Evolutionary conservation across 768 basidiomycete species (phyloP).

Genomic region (Leucosporidium scottii): DNA sequence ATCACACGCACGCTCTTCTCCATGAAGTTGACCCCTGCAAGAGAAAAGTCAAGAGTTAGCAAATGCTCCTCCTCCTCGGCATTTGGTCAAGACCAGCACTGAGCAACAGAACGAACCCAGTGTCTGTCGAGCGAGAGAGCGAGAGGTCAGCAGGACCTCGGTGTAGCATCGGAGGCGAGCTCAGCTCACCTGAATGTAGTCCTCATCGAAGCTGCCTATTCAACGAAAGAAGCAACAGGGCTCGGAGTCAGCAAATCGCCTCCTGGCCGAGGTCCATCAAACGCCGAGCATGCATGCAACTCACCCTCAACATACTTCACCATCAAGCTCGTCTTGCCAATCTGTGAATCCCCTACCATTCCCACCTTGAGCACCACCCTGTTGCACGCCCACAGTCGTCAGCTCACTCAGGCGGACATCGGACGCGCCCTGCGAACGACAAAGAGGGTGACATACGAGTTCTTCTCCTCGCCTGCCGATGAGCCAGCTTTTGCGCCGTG

Average conservation of each 20-base stretch:
- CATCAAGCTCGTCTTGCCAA: slow-evolving; percentile 98
- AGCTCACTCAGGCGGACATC: not conserved
- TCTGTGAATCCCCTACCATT: slow-evolving; percentile 99
- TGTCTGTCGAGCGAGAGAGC: slow-evolving; percentile 81
- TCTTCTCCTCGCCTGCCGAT: slow-evolving; percentile 2
- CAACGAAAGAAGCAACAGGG: not conserved
- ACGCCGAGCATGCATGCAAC: slow-evolving; percentile 34
- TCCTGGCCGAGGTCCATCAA: not conserved
- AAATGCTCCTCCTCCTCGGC: slow-evolving; percentile 4
- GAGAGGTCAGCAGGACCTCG: not conserved
- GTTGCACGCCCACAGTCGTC: not conserved
- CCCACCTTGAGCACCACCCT: slow-evolving; percentile 58
- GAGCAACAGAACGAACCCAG: slow-evolving; percentile 48
- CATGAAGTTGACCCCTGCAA: slow-evolving; percentile 93
- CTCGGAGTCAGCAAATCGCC: not conserved
- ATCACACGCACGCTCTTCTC: slow-evolving; percentile 64
- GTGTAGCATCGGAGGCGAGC: not conserved
- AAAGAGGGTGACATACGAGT: not conserved
- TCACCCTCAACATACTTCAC: slow-evolving; percentile 99
- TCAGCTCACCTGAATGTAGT: slow-evolving; percentile 60
- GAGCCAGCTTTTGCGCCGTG: not conserved
- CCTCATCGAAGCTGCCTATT: not conserved
- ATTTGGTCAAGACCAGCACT: not conserved
- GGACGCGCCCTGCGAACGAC: not conserved
- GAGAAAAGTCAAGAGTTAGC: slow-evolving; percentile 30